These are phyloP conservation scores for Umbelopsis sp. DNA, from an alignment of 192 early-diverging fungal genomes.

Conservation along the genomic window DNA sequence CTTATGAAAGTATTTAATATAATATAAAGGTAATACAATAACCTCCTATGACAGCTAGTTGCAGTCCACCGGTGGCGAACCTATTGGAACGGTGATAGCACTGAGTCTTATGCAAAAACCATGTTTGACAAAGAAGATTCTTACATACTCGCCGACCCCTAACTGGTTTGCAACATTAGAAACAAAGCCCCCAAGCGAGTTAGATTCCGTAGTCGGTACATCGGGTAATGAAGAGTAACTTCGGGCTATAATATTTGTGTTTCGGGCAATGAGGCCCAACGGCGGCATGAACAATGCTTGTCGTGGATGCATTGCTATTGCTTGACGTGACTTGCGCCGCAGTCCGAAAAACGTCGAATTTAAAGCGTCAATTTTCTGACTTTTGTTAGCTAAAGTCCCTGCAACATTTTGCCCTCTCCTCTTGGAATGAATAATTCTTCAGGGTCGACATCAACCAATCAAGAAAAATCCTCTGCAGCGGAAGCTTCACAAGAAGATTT, in stretches of 20 bases:
- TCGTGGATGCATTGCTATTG: not conserved
- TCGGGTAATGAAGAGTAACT: slow-evolving; percentile 4
- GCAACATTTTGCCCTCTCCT: not conserved
- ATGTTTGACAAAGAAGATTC: too few relatives aligned
- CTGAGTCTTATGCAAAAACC: not conserved
- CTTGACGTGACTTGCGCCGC: not conserved
- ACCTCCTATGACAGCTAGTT: slow-evolving; percentile 48
- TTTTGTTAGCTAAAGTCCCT: too few relatives aligned
- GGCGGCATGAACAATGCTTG: slow-evolving; percentile 5
- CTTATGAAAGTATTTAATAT: too few relatives aligned
- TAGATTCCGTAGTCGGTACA: not conserved
- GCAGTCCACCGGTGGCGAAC: slow-evolving; percentile 52
- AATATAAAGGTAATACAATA: not conserved
- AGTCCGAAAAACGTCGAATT: slow-evolving; percentile 7
- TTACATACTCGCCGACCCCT: slow-evolving; percentile 36
- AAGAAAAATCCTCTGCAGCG: not conserved
- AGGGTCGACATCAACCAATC: not conserved
- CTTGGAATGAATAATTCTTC: not conserved
- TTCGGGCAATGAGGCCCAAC: not conserved
- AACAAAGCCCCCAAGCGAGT: slow-evolving; percentile 26
- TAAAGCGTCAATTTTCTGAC: not conserved
- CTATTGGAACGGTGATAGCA: not conserved
- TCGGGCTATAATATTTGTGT: not conserved
- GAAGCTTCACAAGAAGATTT: not conserved
- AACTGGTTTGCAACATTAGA: slow-evolving; percentile 26